These are phyloP conservation scores for Kodamaea sagamina DNA, from an alignment of 805 yeast species.

Conservation along the genomic window DNA sequence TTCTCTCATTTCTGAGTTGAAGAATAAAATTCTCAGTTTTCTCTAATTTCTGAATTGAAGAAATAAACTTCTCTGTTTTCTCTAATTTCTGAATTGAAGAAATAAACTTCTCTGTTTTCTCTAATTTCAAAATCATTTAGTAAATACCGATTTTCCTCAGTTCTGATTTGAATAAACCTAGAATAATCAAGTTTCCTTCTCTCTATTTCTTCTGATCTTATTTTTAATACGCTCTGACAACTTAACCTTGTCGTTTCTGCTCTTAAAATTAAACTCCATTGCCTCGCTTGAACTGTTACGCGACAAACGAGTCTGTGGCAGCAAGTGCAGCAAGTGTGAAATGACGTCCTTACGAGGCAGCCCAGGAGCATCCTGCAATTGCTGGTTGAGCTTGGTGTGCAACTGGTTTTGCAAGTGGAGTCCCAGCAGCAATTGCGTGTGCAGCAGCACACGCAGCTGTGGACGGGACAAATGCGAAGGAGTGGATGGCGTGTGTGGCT, in stretches of 20 bases:
- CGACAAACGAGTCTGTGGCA: slow-evolving; percentile 17
- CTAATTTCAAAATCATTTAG: too few relatives aligned
- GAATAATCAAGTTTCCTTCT: slow-evolving; percentile 12
- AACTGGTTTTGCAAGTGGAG: not conserved
- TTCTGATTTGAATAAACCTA: not conserved
- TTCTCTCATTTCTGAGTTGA: too few relatives aligned
- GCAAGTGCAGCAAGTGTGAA: slow-evolving; percentile 4
- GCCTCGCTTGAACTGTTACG: slow-evolving; percentile 25
- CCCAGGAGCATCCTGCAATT: slow-evolving; percentile 9
- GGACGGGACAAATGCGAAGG: slow-evolving; percentile 10
- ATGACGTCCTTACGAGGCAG: slow-evolving; percentile 4
- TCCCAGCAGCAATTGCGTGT: slow-evolving; percentile 3
- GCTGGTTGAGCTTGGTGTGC: slow-evolving; percentile 11
- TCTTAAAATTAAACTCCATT: slow-evolving; percentile 35
- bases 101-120: too few relatives aligned
- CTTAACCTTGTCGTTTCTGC: slow-evolving; percentile 14
- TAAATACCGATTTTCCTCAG: not conserved
- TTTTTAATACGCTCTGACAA: slow-evolving; percentile 37
- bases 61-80: too few relatives aligned
- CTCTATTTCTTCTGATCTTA: slow-evolving; percentile 39
- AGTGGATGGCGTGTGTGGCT: slow-evolving; percentile 11
- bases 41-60: too few relatives aligned
- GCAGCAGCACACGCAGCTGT: slow-evolving; percentile 7
- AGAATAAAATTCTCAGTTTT: too few relatives aligned
- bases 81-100: too few relatives aligned